Evolutionary conservation across 305 asterid genomes (phyloP), one percentile per base, ranked within the genome.

Genomic region (Ruellia speciosa): DNA sequence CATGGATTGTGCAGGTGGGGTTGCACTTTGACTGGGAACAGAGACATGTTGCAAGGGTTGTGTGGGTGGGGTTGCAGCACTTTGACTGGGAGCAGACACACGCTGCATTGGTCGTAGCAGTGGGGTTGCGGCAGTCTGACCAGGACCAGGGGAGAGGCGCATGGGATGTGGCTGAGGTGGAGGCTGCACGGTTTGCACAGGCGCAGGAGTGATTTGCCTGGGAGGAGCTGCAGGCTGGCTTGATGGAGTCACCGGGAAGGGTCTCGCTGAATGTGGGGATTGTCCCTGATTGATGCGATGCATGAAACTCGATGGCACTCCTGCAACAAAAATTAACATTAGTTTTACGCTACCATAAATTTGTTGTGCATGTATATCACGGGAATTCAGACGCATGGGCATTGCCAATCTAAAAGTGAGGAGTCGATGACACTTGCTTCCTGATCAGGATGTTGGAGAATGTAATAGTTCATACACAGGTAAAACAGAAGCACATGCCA

Each of bases 241-340:
- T 43, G 70, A 28, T 10, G 73, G 41, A 12, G 64, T 17, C 54
- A 48, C 70, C 3, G 59, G 40, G 34, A 64, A 61, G 28, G 34
- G 60, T 57, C 74, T 73, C 35, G 9, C 34, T 5, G 69, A n/a
- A 65, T 74, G 61, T 17, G 52, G 72, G 56, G 17, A 14, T 20
- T 56, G 48, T 33, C 39, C 34, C 58, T 52, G 78, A 47, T 71
- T 77, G 59, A 41, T 56, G 49, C 59, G 71, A 64, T 72, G 81
- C 64, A 43, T 7, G 37, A 47, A 43, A 55, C 59, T 39, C 56
- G 75, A 50, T 9, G 66, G 63, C 13, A 41, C 49, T 58, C 69
- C 85, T 76, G 82, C 73, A 76, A 68, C 17, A 20, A 33, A 55
- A 57, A 41, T 40, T 45, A 24, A 37, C 16, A 62, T 39, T 18